A percentile compares a stretch with the other conserved stretches of the same genome.
These are phyloP conservation scores for Diutina mesorugosa DNA, from an alignment of 1,139 yeast genomes.

Conservation along the genomic window DNA sequence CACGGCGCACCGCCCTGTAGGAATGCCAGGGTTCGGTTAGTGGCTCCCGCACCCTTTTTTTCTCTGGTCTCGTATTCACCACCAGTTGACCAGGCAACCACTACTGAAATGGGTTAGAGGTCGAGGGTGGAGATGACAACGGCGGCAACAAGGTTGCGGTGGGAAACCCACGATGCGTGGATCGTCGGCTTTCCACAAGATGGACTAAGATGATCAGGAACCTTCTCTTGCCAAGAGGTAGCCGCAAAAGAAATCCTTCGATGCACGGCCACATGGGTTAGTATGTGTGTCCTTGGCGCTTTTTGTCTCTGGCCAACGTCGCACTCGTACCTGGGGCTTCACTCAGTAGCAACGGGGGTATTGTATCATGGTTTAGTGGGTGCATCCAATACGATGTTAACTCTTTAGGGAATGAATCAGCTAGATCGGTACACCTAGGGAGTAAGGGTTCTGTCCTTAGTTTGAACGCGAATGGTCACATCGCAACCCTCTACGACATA, in stretches of 20 bases:
- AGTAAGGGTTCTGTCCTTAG: no score
- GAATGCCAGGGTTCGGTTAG: not conserved
- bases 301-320: no score
- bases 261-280: not conserved
- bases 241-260: no score
- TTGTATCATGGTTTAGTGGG: no score
- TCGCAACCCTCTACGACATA: no score
- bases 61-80: not conserved
- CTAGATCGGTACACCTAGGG: no score
- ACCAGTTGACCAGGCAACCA: not conserved
- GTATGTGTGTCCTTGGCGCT: no score
- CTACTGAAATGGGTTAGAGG: not conserved
- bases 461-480: no score
- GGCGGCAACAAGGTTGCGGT: not conserved
- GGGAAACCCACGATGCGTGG: not conserved
- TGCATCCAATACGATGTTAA: no score
- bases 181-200: not conserved
- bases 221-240: not conserved
- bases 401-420: no score
- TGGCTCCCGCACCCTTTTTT: not conserved
- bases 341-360: no score
- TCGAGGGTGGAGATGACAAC: not conserved
- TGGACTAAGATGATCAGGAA: not conserved
- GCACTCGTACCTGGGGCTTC: no score
- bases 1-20: not conserved